Conservation (phyloP, 441 rosid genomes). For the Croton setiger region DNA sequence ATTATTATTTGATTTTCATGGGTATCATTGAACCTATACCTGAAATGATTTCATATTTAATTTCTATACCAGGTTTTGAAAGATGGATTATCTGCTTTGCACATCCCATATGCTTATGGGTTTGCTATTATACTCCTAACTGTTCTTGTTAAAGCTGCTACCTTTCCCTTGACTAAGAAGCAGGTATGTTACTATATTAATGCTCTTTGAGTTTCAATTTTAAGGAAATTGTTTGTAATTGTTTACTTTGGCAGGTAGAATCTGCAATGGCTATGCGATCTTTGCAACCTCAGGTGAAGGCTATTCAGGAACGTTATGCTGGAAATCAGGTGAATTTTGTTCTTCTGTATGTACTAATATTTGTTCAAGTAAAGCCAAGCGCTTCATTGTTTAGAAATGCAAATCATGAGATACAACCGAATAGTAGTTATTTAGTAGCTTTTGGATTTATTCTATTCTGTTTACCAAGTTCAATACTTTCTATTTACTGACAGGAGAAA, state of each 20-base stretch:
- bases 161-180: slow-evolving; percentile 87
- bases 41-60: neutral
- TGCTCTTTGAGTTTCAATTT: neutral
- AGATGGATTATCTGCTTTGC: slow-evolving; percentile 73
- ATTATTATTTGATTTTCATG: neutral
- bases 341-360: neutral
- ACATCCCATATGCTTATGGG: slow-evolving; percentile 82
- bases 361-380: neutral
- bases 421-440: neutral
- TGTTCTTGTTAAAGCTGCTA: slow-evolving; percentile 84
- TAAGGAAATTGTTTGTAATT: slow-evolving; percentile 13
- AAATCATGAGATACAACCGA: neutral
- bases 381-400: neutral
- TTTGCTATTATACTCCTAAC: slow-evolving; percentile 89
- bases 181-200: slow-evolving; percentile 50
- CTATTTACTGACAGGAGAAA: slow-evolving; percentile 60
- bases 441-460: slow-evolving; percentile 1
- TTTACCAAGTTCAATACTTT: slow-evolving; percentile 14
- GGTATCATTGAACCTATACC: neutral
- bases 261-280: slow-evolving; percentile 93
- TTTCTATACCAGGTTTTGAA: slow-evolving; percentile 58
- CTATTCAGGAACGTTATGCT: slow-evolving; percentile 73
- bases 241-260: slow-evolving; percentile 60
- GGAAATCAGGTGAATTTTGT: slow-evolving; percentile 69
- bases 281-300: slow-evolving; percentile 86